Base-by-base conservation (phyloP, 208 protist genomes). In the Acanthamoeba rhysodes region DNA sequence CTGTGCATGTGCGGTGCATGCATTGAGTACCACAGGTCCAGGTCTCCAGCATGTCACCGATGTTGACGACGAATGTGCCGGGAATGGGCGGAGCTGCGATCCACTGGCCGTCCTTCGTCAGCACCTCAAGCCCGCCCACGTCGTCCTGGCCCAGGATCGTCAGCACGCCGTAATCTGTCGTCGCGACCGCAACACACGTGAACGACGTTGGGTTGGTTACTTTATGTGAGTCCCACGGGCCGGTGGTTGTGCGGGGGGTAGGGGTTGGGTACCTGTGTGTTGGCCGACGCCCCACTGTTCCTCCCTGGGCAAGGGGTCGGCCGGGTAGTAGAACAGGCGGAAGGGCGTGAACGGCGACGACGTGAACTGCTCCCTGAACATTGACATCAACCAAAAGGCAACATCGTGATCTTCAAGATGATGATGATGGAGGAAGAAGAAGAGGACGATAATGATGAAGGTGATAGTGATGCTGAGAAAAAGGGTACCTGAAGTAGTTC, bases 21-120 rank as follows among this genome's bases (percentile, higher is more conserved):
- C n/a, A 66, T 0, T 22, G 0, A 22, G 59, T 66, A 66, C 59
- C 66, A 29, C 66, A 72, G 20, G 66, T 72, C 66, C 66, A 72
- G 6, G 34, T 72, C 66, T 72, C 66, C 29, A 72, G 29, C 66
- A 72, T 72, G 66, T 72, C 66, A 27, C 66, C 66, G 9, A 72
- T 72, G 29, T 72, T 72, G n/a, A 72, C 66, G 29, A 72, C 66
- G 66, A 72, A 72, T n/a, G 66, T 72, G 66, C 66, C 66, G n/a
- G 66, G 66, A 22, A 72, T 29, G 66, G 66, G 66, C 66, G 66
- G 66, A 29, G 66, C 66, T 6, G 66, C 66, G 66, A 72, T 72
- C 66, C 66, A 72, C 10, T 72, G 29, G 66, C 66, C 66, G 66
- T 72, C 66, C 66, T 72, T 72, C n/a, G 59, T 66, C 59, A 66